phyloP scores from a whole-genome alignment of 2,329 filamentous ascomycete genomes.

The Pseudocercospora eumusae region DNA sequence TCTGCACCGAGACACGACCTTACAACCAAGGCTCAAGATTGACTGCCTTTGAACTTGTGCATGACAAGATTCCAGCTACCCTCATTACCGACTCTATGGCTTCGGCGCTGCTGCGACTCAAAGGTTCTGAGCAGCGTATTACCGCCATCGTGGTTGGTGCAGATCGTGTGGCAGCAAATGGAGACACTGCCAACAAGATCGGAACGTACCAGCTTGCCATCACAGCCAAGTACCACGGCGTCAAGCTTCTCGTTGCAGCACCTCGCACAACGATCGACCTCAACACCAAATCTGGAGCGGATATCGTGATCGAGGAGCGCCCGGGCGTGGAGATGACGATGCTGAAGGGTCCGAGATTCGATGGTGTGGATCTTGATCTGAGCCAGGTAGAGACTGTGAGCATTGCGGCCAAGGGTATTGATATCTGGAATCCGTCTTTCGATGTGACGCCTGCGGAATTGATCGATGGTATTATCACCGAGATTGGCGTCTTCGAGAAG shows the following conservation, averaged over 20 bases:
- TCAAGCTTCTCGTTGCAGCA: slow-evolving; percentile 94
- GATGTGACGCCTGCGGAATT: slow-evolving; percentile 87
- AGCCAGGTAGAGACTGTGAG: slow-evolving; percentile 69
- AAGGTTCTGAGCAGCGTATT: slow-evolving; percentile 64
- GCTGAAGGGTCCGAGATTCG: slow-evolving; percentile 72
- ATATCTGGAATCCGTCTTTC: slow-evolving; percentile 96
- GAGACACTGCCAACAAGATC: slow-evolving; percentile 98
- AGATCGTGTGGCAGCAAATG: slow-evolving; percentile 92
- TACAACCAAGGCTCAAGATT: slow-evolving; percentile 97
- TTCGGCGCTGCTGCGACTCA: slow-evolving; percentile 73
- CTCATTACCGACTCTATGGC: slow-evolving; percentile 97
- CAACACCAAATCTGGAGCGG: slow-evolving; percentile 70
- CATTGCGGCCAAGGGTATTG: slow-evolving; percentile 73
- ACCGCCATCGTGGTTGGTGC: slow-evolving; percentile 90
- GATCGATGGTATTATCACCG: slow-evolving; percentile 93
- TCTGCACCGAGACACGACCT: slow-evolving; percentile 93
- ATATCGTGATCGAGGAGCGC: slow-evolving; percentile 90
- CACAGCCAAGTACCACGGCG: slow-evolving; percentile 80
- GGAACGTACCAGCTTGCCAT: slow-evolving; percentile 92
- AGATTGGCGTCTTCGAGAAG: slow-evolving; percentile 84
- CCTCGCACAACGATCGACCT: slow-evolving; percentile 93
- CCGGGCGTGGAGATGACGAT: slow-evolving; percentile 79
- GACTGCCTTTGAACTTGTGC: slow-evolving; percentile 94
- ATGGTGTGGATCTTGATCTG: slow-evolving; percentile 63
- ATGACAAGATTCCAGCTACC: slow-evolving; percentile 86